Conservation (phyloP, 345 rosid genomes). For the Conringia planisiliqua region DNA sequence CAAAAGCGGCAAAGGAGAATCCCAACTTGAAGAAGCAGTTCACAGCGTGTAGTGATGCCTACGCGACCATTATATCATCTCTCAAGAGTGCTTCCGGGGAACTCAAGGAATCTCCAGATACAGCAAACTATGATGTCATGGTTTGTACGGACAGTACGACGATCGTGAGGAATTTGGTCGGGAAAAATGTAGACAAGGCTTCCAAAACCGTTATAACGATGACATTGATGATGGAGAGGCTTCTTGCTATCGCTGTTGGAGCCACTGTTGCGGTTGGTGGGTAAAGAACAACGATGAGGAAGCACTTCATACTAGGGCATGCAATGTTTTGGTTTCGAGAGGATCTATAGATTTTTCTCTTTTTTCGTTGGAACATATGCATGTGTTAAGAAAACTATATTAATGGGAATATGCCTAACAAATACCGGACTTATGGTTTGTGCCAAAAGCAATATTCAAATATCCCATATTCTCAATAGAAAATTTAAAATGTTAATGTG, state of each 20-base stretch:
- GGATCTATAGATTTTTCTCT: background rate
- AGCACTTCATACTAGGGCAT: background rate
- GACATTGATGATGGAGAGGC: slow-evolving; percentile 13
- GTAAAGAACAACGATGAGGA: background rate
- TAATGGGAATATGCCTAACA: background rate
- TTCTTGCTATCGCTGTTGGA: slow-evolving; percentile 1
- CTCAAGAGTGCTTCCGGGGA: background rate
- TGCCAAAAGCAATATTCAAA: background rate
- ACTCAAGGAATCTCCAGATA: slow-evolving; percentile 15
- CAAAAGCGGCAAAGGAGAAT: background rate
- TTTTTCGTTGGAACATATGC: too few relatives aligned
- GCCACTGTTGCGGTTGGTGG: slow-evolving; percentile 17
- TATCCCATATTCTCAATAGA: background rate
- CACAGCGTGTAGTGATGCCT: background rate
- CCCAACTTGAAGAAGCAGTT: slow-evolving; percentile 2
- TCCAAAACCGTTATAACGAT: background rate
- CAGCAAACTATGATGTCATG: slow-evolving; percentile 19
- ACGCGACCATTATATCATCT: background rate
- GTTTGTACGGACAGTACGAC: background rate
- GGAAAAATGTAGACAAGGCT: background rate
- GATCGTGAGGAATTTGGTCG: background rate
- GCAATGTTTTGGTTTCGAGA: background rate
- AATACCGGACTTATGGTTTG: background rate
- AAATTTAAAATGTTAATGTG: too few relatives aligned
- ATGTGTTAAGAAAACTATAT: too few relatives aligned